A percentile compares a stretch with the other conserved stretches of the same genome.
phyloP scores from a whole-genome alignment of 1,139 yeast genomes.

The Taiozyma sp. region DNA sequence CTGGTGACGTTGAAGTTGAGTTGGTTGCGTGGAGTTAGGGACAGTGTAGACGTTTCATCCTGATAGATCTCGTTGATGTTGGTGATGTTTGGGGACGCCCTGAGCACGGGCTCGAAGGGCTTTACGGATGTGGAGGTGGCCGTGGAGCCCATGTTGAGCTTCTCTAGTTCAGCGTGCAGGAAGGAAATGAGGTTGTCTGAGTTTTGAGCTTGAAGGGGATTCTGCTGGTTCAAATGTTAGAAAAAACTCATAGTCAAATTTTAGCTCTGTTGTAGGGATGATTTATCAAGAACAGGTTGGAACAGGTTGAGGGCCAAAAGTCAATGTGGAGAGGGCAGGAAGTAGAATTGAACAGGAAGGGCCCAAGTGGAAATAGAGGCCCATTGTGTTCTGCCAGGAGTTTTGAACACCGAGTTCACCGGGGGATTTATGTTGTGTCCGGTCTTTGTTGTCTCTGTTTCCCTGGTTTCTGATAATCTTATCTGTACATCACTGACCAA shows the following conservation, averaged over 20 bases:
- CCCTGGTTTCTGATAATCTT: not conserved
- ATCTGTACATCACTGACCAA: not conserved
- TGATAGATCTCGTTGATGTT: constrained; percentile 19
- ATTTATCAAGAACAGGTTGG: too few relatives aligned
- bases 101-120: constrained; percentile 8
- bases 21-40: constrained; percentile 9
- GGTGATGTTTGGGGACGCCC: constrained; percentile 17
- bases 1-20: constrained; percentile 11
- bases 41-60: constrained; percentile 8
- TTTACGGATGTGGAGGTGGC: not conserved
- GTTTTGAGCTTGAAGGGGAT: not conserved
- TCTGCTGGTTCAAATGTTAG: not conserved
- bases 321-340: too few relatives aligned
- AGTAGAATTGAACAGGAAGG: too few relatives aligned
- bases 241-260: not conserved
- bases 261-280: not conserved
- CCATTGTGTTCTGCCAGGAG: not conserved
- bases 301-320: too few relatives aligned
- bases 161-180: not conserved
- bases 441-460: not conserved
- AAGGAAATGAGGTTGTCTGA: not conserved
- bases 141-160: not conserved
- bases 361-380: too few relatives aligned
- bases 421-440: not conserved
- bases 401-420: not conserved